Percentiles rank a stretch among this genome's conserved stretches.
Conservation (phyloP, 768 basidiomycete genomes). For the Phylloporus sp. region DNA sequence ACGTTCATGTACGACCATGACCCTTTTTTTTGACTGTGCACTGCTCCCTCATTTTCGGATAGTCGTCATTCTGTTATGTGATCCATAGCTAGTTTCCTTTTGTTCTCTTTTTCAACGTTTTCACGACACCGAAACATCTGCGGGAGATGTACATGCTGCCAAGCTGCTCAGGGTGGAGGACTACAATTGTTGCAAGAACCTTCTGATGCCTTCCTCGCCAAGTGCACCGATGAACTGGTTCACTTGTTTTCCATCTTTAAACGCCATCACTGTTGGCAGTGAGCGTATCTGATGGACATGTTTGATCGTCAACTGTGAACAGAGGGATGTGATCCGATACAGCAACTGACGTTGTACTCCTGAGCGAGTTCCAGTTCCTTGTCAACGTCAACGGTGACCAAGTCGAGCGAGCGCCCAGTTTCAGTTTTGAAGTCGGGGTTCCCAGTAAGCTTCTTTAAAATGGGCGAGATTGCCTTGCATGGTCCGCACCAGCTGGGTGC, state of each 20-base stretch:
- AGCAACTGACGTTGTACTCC: constrained; percentile 41
- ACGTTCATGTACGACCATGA: not conserved
- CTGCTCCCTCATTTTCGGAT: constrained; percentile 9
- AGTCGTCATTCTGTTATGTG: constrained; percentile 8
- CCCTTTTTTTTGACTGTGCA: constrained; percentile 7
- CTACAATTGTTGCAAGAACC: constrained; percentile 43
- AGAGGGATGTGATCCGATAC: no score
- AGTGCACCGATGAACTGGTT: constrained; percentile 61
- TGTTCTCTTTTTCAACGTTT: not conserved
- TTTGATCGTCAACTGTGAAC: not conserved
- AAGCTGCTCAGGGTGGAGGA: not conserved
- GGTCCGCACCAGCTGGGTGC: constrained; percentile 70
- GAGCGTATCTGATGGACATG: constrained; percentile 52
- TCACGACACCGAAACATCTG: constrained; percentile 9
- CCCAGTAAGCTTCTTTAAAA: constrained; percentile 56
- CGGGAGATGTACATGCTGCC: not conserved
- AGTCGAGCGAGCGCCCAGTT: constrained; percentile 57
- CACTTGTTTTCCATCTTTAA: constrained; percentile 58
- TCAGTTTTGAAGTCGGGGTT: constrained; percentile 44
- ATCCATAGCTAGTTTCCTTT: constrained; percentile 6
- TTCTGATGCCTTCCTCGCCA: constrained; percentile 39
- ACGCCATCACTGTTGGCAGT: constrained; percentile 79
- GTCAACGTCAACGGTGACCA: constrained; percentile 68
- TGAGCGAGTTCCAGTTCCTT: constrained; percentile 48
- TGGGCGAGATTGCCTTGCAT: constrained; percentile 68